phyloP scores from a whole-genome alignment of 495 filamentous ascomycete species.

The Xylaria curta region DNA sequence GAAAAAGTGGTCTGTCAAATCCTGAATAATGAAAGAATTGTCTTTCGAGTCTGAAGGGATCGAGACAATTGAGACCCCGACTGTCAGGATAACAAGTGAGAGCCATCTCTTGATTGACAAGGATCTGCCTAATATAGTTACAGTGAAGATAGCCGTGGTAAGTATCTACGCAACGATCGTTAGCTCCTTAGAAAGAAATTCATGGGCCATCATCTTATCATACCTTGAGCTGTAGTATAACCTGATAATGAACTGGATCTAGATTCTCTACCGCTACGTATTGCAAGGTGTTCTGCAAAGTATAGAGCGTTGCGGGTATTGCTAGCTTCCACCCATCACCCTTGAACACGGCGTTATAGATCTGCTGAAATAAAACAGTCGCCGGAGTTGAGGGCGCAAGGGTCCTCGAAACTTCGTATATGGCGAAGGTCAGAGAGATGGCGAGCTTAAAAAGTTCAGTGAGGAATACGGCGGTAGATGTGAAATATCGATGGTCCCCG shows the following conservation, averaged over 20 bases:
- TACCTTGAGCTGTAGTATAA: constrained; percentile 84
- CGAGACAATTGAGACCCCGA: constrained; percentile 88
- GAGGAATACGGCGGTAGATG: constrained; percentile 92
- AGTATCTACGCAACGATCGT: constrained; percentile 59
- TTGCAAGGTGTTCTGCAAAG: constrained; percentile 87
- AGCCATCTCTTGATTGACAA: constrained; percentile 78
- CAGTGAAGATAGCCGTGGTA: constrained; percentile 86
- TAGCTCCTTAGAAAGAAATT: background rate
- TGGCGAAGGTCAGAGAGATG: constrained; percentile 81
- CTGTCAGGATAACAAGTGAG: constrained; percentile 76
- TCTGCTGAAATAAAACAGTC: constrained; percentile 76
- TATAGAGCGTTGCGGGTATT: constrained; percentile 87
- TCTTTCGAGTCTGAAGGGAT: constrained; percentile 64
- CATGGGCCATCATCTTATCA: constrained; percentile 31
- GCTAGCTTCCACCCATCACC: constrained; percentile 97
- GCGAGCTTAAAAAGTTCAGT: constrained; percentile 92
- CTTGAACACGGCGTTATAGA: constrained; percentile 82
- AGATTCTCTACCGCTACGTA: constrained; percentile 92
- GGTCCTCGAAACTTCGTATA: constrained; percentile 82
- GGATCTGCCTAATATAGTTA: constrained; percentile 72
- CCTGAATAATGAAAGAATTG: constrained; percentile 56
- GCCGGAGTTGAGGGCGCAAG: constrained; percentile 77
- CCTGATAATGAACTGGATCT: constrained; percentile 89
- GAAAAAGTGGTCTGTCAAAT: constrained; percentile 68
- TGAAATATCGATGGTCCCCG: constrained; percentile 83